Percentiles rank a stretch among this genome's conserved stretches.
These are phyloP conservation scores for Domatiomyces catenatus DNA, from an alignment of 2,329 filamentous ascomycete species.

Conservation along the genomic window DNA sequence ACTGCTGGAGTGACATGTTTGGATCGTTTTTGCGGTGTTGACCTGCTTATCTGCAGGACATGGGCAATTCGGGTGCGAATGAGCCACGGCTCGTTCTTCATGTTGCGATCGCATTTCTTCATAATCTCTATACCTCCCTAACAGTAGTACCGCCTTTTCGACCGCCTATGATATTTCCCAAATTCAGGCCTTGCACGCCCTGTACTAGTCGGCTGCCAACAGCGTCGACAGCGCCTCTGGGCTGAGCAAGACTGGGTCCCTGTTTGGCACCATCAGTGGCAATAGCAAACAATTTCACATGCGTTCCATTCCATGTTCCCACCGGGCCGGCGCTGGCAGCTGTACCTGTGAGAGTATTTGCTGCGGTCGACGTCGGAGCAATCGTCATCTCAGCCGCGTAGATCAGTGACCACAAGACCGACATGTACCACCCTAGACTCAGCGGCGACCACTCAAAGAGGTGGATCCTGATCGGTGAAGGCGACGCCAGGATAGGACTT, in stretches of 20 bases:
- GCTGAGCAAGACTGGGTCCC: constrained; percentile 67
- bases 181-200: constrained; percentile 66
- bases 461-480: constrained; percentile 60
- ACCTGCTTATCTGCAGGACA: no score
- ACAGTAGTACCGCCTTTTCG: constrained; percentile 13
- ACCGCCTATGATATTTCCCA: constrained; percentile 36
- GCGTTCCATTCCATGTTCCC: constrained; percentile 86
- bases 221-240: constrained; percentile 79
- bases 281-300: constrained; percentile 75
- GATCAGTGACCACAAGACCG: constrained; percentile 81
- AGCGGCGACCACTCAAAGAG: constrained; percentile 89
- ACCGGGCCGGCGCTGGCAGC: constrained; percentile 59
- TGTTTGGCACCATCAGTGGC: constrained; percentile 61
- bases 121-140: not conserved
- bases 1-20: no score
- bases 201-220: constrained; percentile 82
- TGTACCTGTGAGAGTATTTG: constrained; percentile 14
- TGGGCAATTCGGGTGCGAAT: no score
- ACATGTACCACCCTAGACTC: constrained; percentile 89
- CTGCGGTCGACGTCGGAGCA: constrained; percentile 12
- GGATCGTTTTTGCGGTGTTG: no score
- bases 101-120: not conserved
- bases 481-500: constrained; percentile 52
- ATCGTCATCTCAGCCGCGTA: constrained; percentile 83
- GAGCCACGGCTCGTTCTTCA: not conserved